A percentile compares a stretch with the other conserved stretches of the same genome.
Conservation (phyloP, 345 rosid species). For the Murraya koenigii region DNA sequence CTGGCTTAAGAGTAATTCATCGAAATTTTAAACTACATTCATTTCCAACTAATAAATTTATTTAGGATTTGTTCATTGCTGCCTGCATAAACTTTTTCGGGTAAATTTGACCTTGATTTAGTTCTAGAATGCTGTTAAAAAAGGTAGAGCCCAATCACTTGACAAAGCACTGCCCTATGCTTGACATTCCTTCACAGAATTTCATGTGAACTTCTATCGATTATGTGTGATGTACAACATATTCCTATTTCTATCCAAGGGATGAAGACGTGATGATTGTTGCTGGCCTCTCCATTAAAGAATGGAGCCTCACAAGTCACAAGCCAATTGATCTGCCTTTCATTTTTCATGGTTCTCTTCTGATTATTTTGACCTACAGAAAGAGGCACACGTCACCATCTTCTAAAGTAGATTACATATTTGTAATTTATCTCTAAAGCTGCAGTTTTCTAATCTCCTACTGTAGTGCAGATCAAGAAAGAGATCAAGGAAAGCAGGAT, state of each 20-base stretch:
- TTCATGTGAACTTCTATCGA: neutral
- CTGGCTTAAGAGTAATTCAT: neutral
- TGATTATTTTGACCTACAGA: neutral
- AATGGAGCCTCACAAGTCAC: neutral
- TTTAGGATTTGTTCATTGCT: neutral
- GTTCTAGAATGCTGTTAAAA: neutral
- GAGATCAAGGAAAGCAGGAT: constrained; percentile 90
- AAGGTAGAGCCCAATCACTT: neutral
- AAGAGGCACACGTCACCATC: neutral
- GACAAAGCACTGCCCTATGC: neutral
- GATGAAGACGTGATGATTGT: neutral
- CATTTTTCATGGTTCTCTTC: neutral
- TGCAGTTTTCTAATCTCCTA: constrained; percentile 2
- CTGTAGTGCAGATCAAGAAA: constrained; percentile 60
- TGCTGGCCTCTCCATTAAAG: neutral
- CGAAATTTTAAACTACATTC: neutral
- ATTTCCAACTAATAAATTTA: neutral
- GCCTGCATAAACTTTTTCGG: neutral
- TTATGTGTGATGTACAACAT: neutral
- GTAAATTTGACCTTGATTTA: neutral
- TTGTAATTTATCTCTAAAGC: neutral
- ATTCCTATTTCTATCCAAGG: neutral
- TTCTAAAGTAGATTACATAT: neutral
- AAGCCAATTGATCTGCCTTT: neutral
- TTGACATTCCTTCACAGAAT: neutral